Base-by-base conservation (phyloP, 192 early-diverging fungal genomes). In the Diversispora epigaea region DNA sequence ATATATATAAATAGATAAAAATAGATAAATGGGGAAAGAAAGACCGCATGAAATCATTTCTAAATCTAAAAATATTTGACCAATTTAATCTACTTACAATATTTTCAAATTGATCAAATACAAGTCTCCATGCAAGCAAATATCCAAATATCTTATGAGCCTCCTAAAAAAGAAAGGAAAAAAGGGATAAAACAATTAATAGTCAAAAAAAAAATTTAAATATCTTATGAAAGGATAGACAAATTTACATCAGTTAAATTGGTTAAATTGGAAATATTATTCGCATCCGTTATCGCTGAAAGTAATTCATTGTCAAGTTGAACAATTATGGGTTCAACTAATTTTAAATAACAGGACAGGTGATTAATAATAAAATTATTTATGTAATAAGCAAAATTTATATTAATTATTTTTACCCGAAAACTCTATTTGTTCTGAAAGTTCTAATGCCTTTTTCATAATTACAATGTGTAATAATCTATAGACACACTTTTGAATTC, bases 71-170 rank as follows among this genome's bases (percentile, higher is more conserved):
- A 32, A 32, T 32, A 32, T 32, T 32, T 32, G 25, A 32, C 2
- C 25, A 32, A 32, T 22, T 15, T 32, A 45, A 45, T 11, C 17
- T 32, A 77, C 82, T 80, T 86, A 93, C 92, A 50, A 91, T 86
- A 74, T 93, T 89, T 39, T 88, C 84, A 77, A 95, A 93, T 40
- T 94, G 89, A 73, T 90, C 90, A 68, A 94, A 89, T 11, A 94
- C 67, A 5, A 89, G 79, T 83, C 91, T 87, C 89, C 92, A 93
- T 6, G 87, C 80, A 45, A 93, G 77, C 3, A 95, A 78, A 72
- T 90, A 89, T 17, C 93, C 91, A 22, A 93, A 81, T 0, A 79
- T 82, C 8, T 77, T 54, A 70, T 89, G 62, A 3, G 39, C 62
- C 6, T 7, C n/a, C 62, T 64, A 44, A 41, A 15, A 63, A 15